These are phyloP conservation scores for Capsicum baccatum DNA, from an alignment of 257 asterid species.

Conservation along the genomic window DNA sequence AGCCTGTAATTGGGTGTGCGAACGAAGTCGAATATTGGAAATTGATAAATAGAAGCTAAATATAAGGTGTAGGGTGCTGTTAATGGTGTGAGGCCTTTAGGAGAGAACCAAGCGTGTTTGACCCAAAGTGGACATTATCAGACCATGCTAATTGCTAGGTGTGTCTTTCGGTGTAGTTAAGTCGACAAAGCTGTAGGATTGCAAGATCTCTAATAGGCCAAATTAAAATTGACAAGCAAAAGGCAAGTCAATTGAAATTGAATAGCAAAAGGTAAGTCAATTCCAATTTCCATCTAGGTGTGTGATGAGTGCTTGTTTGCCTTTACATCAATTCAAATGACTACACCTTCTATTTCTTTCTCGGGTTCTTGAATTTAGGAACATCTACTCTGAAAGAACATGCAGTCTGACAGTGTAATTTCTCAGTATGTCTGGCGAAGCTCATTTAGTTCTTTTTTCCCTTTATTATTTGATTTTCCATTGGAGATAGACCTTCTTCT, in stretches of 20 bases:
- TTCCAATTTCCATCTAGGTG: neutral
- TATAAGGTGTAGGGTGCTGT: neutral
- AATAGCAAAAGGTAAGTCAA: neutral
- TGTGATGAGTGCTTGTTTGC: neutral
- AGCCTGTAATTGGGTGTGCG: neutral
- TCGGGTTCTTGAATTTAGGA: neutral
- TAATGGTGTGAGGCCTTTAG: neutral
- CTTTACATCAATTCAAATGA: neutral
- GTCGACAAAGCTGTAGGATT: neutral
- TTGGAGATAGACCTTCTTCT: neutral
- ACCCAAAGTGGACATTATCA: neutral
- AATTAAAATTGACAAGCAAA: slow-evolving; percentile 1
- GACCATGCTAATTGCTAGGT: neutral
- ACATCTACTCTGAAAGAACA: neutral
- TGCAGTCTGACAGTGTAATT: neutral
- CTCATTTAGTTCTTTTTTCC: neutral
- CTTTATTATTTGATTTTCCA: slow-evolving; percentile 2
- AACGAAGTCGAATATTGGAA: neutral
- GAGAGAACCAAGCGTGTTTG: neutral
- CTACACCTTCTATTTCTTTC: neutral
- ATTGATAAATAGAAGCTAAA: neutral
- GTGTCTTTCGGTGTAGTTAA: neutral
- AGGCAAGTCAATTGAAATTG: neutral
- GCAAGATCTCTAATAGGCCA: neutral
- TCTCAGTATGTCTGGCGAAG: neutral